Percentiles rank a stretch among this genome's conserved stretches.
phyloP scores from a whole-genome alignment of 169 alveolate species.

The Cryptosporidium ubiquitum region DNA sequence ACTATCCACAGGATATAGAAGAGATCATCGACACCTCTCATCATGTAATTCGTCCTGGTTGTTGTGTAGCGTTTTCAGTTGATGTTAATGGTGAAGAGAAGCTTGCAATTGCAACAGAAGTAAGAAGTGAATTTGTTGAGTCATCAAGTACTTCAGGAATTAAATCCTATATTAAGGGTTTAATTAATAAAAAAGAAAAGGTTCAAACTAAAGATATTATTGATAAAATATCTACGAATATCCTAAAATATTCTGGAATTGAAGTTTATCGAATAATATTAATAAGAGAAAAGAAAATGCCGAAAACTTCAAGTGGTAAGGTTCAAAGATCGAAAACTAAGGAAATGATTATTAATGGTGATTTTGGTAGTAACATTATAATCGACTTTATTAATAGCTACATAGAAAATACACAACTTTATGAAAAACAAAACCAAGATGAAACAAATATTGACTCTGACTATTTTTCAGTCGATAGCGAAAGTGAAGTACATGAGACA shows the following conservation, averaged over 20 bases:
- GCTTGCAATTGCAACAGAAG: slow-evolving; percentile 77
- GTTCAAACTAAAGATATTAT: background rate
- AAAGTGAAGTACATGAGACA: slow-evolving; percentile 6
- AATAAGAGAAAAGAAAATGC: slow-evolving; percentile 40
- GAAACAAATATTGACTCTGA: slow-evolving; percentile 18
- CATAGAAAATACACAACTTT: background rate
- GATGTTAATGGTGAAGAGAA: slow-evolving; percentile 66
- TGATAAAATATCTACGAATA: background rate
- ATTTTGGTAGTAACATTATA: background rate
- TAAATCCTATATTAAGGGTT: slow-evolving; percentile 3
- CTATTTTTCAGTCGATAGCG: slow-evolving; percentile 47
- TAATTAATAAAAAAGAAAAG: slow-evolving; percentile 17
- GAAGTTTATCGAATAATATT: slow-evolving; percentile 22
- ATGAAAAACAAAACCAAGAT: background rate
- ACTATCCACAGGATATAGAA: slow-evolving; percentile 80
- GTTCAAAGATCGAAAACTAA: slow-evolving; percentile 72
- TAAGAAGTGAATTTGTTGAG: slow-evolving; percentile 38
- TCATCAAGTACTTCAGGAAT: background rate
- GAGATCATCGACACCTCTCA: slow-evolving; percentile 66
- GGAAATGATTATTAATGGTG: slow-evolving; percentile 55
- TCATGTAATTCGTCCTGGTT: slow-evolving; percentile 75
- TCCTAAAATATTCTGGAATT: slow-evolving; percentile 26
- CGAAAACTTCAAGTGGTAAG: slow-evolving; percentile 78
- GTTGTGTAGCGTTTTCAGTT: slow-evolving; percentile 77
- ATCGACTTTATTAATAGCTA: background rate